Evolutionary conservation across 768 basidiomycete genomes (phyloP).

Genomic region (Exsudoporus frostii): DNA sequence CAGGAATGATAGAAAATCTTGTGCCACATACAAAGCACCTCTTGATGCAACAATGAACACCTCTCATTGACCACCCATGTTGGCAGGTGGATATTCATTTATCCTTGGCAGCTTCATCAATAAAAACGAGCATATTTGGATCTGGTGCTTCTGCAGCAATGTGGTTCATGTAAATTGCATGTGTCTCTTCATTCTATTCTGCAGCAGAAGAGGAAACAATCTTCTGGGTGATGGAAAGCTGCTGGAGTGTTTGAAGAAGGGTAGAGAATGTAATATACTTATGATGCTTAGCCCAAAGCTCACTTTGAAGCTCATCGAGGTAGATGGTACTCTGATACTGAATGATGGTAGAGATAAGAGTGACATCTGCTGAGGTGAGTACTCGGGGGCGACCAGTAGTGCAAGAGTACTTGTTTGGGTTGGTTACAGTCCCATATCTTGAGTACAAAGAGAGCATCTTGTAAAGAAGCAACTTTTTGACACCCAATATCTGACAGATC

Average conservation of each 20-base stretch:
- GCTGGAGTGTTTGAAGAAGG: neutral
- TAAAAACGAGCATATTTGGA: conserved; percentile 21
- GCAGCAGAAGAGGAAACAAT: too few relatives aligned
- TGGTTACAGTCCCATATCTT: too few relatives aligned
- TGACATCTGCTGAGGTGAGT: too few relatives aligned
- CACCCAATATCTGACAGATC: neutral
- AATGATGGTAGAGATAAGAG: too few relatives aligned
- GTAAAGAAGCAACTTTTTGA: too few relatives aligned
- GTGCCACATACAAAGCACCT: conserved; percentile 8
- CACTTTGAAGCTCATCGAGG: too few relatives aligned
- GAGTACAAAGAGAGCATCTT: too few relatives aligned
- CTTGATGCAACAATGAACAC: neutral
- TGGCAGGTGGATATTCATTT: neutral
- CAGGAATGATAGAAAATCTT: conserved; percentile 15
- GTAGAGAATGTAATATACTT: neutral
- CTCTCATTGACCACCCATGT: neutral
- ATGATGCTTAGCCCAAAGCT: neutral
- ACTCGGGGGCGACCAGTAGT: neutral
- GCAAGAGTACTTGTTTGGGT: too few relatives aligned
- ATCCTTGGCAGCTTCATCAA: conserved; percentile 18
- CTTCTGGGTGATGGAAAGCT: too few relatives aligned
- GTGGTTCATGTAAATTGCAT: conserved; percentile 6
- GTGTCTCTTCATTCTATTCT: too few relatives aligned
- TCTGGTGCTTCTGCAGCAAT: conserved; percentile 8
- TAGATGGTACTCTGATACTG: too few relatives aligned